Conservation (phyloP, 177 flowering plant species). For the Vitis hybrid region DNA sequence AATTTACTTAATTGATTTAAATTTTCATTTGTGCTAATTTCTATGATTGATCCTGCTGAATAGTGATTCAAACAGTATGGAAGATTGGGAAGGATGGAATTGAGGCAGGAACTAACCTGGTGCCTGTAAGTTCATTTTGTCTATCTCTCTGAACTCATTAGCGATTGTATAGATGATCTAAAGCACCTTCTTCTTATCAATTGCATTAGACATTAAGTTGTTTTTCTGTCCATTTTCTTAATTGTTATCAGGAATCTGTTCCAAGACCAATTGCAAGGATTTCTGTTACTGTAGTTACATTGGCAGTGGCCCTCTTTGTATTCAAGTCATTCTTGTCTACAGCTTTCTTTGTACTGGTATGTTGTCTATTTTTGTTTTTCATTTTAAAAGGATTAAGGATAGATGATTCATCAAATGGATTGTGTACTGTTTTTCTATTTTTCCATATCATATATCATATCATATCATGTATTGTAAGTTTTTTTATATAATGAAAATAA, state of each 20-base stretch:
- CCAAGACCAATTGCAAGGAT: slow-evolving; percentile 87
- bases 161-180: not conserved
- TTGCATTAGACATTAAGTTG: not conserved
- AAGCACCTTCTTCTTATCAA: not conserved
- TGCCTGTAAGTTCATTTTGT: slow-evolving; percentile 62
- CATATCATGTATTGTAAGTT: too few relatives aligned
- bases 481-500: too few relatives aligned
- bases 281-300: slow-evolving; percentile 47
- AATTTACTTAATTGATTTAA: not conserved
- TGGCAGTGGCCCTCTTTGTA: slow-evolving; percentile 55
- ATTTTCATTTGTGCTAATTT: slow-evolving; percentile 18
- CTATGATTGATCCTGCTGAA: slow-evolving; percentile 9
- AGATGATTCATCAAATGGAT: not conserved
- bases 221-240: slow-evolving; percentile 2
- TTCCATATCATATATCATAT: too few relatives aligned
- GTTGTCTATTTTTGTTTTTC: slow-evolving; percentile 1
- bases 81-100: slow-evolving; percentile 84
- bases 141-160: not conserved
- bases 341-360: slow-evolving; percentile 85
- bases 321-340: slow-evolving; percentile 83
- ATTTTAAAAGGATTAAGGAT: not conserved
- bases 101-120: slow-evolving; percentile 86
- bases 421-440: too few relatives aligned
- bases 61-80: slow-evolving; percentile 73
- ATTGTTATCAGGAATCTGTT: slow-evolving; percentile 53